Conservation (phyloP, 495 filamentous ascomycete genomes). For the Sphaerosporella brunnea region DNA sequence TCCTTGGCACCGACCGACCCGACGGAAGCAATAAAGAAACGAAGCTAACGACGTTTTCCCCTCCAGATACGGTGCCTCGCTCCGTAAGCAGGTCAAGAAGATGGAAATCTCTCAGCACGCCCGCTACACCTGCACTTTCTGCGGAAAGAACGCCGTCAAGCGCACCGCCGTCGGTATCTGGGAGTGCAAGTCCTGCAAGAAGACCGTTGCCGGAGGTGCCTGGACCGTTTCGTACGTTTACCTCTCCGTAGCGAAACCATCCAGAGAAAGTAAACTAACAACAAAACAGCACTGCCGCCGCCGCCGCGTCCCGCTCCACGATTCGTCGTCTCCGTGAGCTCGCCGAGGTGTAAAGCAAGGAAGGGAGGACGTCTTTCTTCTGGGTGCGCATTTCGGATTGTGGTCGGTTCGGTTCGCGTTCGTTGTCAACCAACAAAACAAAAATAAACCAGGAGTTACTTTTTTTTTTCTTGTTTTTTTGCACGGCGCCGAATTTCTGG, state of each 20-base stretch:
- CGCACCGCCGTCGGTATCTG: constrained; percentile 87
- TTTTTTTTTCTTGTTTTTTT: too few species aligned
- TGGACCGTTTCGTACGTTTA: constrained; percentile 85
- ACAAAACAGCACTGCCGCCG: constrained; percentile 71
- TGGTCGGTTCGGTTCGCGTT: too few species aligned
- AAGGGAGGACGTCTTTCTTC: background rate
- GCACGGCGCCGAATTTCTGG: too few species aligned
- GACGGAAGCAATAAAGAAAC: constrained; percentile 3
- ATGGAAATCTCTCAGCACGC: constrained; percentile 98
- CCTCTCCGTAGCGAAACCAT: too few species aligned
- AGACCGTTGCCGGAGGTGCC: constrained; percentile 89
- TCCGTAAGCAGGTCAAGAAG: constrained; percentile 99
- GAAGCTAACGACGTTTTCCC: constrained; percentile 7
- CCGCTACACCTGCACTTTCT: constrained; percentile 84
- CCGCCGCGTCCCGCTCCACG: constrained; percentile 88
- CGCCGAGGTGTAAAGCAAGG: constrained; percentile 80
- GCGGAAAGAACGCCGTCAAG: constrained; percentile 90
- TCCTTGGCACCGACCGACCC: background rate
- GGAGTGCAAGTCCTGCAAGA: constrained; percentile 83
- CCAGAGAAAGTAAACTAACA: too few species aligned
- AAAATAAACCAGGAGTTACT: too few species aligned
- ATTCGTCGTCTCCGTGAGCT: constrained; percentile 96
- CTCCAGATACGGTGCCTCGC: constrained; percentile 87
- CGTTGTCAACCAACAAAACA: too few species aligned
- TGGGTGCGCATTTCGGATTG: constrained; percentile 6